Percentiles rank a stretch among this genome's conserved stretches.
These are phyloP conservation scores for Tolypocladium pustulatum DNA, from an alignment of 2,329 filamentous ascomycete genomes.

Conservation along the genomic window DNA sequence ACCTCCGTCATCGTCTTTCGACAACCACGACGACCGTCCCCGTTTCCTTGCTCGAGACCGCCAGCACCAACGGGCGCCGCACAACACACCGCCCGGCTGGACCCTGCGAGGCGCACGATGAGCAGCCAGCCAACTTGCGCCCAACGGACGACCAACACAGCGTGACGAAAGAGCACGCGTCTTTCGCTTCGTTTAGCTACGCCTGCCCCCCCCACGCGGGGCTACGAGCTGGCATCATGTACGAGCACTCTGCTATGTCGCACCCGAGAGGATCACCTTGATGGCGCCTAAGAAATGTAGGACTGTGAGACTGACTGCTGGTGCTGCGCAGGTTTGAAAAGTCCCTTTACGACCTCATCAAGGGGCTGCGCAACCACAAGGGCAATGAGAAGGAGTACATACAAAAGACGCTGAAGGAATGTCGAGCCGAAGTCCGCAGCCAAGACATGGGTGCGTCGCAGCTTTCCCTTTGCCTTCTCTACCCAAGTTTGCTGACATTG, in stretches of 20 bases:
- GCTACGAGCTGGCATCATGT: conserved; percentile 10
- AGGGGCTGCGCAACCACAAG: conserved; percentile 90
- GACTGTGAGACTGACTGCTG: neutral
- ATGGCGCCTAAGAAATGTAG: neutral
- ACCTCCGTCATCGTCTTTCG: neutral
- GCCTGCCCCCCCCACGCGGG: conserved; percentile 9
- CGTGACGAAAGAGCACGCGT: neutral
- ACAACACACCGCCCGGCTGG: neutral
- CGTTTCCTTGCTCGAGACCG: neutral
- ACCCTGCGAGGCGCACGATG: neutral
- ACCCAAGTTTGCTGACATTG: neutral
- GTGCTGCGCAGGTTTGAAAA: conserved; percentile 77
- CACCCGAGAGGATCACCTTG: neutral
- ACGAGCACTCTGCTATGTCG: neutral
- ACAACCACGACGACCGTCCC: neutral
- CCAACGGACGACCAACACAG: neutral
- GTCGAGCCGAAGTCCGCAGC: conserved; percentile 79
- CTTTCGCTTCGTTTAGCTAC: neutral
- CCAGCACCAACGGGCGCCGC: neutral
- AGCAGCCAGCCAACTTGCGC: neutral
- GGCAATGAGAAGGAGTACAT: conserved; percentile 94
- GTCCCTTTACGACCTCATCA: conserved; percentile 96
- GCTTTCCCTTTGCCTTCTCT: neutral
- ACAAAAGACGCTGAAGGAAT: conserved; percentile 87
- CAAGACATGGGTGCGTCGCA: conserved; percentile 72